Conservation (phyloP, 2,329 filamentous ascomycete genomes). For the Penicillium decumbens region DNA sequence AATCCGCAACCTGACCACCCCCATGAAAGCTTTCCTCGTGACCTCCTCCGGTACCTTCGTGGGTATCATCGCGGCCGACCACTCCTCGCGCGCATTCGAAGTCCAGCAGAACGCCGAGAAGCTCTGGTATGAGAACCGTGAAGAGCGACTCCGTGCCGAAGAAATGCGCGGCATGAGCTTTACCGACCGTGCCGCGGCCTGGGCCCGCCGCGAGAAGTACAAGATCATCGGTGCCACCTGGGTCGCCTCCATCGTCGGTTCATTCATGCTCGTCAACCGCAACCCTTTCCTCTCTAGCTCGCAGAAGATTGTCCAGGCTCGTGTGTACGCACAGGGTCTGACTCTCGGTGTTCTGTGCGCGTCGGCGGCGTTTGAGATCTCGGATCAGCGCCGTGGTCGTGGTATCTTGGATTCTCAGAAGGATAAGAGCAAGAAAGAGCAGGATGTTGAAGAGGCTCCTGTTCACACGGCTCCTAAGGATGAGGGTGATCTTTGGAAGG, state of each 20-base stretch:
- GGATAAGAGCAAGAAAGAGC: slow-evolving; percentile 67
- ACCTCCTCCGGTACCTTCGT: slow-evolving; percentile 76
- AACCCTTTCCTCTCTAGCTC: slow-evolving; percentile 67
- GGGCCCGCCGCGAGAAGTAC: slow-evolving; percentile 77
- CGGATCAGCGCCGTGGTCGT: slow-evolving; percentile 69
- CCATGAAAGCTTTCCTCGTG: slow-evolving; percentile 86
- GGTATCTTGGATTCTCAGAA: slow-evolving; percentile 49
- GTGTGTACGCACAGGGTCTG: slow-evolving; percentile 87
- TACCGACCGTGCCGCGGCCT: slow-evolving; percentile 62
- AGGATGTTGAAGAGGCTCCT: slow-evolving; percentile 78
- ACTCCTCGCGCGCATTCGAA: slow-evolving; percentile 67
- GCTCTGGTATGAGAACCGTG: slow-evolving; percentile 60
- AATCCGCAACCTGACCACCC: slow-evolving; percentile 77
- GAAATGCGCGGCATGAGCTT: slow-evolving; percentile 53
- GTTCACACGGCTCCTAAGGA: slow-evolving; percentile 65
- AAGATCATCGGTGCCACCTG: slow-evolving; percentile 76
- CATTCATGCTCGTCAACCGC: slow-evolving; percentile 70
- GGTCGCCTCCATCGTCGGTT: slow-evolving; percentile 72
- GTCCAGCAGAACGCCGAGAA: slow-evolving; percentile 62
- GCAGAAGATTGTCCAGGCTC: slow-evolving; percentile 90
- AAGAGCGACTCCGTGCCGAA: slow-evolving; percentile 54
- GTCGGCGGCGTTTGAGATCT: slow-evolving; percentile 74
- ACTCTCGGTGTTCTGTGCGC: slow-evolving; percentile 80
- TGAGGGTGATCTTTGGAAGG: slow-evolving; percentile 86
- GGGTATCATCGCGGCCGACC: slow-evolving; percentile 83